phyloP scores from a whole-genome alignment of 1,284 basidiomycete species.

The Dichomitus squalens region DNA sequence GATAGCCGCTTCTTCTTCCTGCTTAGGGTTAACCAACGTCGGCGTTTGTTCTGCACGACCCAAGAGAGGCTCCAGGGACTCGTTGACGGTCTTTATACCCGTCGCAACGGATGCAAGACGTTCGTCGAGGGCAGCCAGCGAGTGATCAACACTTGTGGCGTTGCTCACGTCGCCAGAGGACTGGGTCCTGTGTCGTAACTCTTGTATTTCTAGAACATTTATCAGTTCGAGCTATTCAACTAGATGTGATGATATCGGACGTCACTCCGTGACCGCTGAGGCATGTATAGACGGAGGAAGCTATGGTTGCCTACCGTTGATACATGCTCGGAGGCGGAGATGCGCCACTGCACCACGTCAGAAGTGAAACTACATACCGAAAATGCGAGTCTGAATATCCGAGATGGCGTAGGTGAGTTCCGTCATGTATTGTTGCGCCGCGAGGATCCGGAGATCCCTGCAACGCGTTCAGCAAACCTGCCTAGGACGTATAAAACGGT shows the following conservation, averaged over 20 bases:
- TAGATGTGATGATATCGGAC: neutral
- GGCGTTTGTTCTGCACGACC: conserved; percentile 49
- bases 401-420: conserved; percentile 82
- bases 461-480: conserved; percentile 10
- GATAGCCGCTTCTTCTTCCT: conserved; percentile 53
- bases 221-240: neutral
- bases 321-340: no score
- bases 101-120: conserved; percentile 73
- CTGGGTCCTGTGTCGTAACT: conserved; percentile 79
- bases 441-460: conserved; percentile 73
- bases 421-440: conserved; percentile 81
- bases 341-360: no score
- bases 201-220: conserved; percentile 70
- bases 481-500: neutral
- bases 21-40: conserved; percentile 37
- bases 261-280: neutral
- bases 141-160: conserved; percentile 71
- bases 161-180: conserved; percentile 56
- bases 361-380: conserved; percentile 52
- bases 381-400: conserved; percentile 85
- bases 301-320: no score
- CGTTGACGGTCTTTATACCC: conserved; percentile 68
- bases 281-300: neutral
- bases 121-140: conserved; percentile 79
- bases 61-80: conserved; percentile 62